A percentile compares a stretch with the other conserved stretches of the same genome.
Evolutionary conservation across 2,329 filamentous ascomycete genomes (phyloP).

Genomic region (Alternaria ethzedia): DNA sequence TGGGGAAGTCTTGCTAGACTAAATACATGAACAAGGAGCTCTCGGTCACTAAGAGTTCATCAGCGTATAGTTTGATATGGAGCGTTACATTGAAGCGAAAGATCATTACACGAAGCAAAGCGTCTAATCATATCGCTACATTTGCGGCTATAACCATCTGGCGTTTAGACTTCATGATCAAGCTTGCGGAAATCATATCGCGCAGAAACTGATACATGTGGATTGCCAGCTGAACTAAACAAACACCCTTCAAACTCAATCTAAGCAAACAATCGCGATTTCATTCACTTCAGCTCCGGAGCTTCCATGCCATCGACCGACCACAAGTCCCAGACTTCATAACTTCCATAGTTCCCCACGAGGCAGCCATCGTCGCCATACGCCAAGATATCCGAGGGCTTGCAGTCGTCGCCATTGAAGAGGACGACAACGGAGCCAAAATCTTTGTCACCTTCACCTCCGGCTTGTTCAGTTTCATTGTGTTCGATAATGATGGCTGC

Average conservation of each 20-base stretch:
- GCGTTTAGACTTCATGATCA: not conserved
- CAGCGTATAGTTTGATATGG: not conserved
- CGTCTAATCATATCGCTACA: not conserved
- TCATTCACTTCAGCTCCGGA: not conserved
- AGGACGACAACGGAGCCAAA: conserved; percentile 13
- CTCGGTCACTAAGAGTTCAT: not conserved
- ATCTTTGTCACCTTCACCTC: conserved; percentile 8
- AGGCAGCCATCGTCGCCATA: conserved; percentile 6
- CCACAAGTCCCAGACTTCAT: conserved; percentile 14
- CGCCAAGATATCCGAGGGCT: conserved; percentile 12
- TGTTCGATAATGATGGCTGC: not conserved
- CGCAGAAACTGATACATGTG: not conserved
- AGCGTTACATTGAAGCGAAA: not conserved
- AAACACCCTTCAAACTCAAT: not conserved
- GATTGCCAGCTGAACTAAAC: not conserved
- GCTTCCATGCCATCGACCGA: conserved; percentile 3
- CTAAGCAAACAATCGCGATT: not conserved
- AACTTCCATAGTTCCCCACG: conserved; percentile 12
- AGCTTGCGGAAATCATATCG: not conserved
- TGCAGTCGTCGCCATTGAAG: conserved; percentile 12
- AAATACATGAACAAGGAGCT: not conserved
- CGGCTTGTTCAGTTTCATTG: not conserved
- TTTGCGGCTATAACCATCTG: not conserved
- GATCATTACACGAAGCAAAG: not conserved
- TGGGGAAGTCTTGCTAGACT: not conserved